Evolutionary conservation across 2,329 filamentous ascomycete genomes (phyloP), one percentile per base, ranked within the genome.

Genomic region (Diaporthe sp.): DNA sequence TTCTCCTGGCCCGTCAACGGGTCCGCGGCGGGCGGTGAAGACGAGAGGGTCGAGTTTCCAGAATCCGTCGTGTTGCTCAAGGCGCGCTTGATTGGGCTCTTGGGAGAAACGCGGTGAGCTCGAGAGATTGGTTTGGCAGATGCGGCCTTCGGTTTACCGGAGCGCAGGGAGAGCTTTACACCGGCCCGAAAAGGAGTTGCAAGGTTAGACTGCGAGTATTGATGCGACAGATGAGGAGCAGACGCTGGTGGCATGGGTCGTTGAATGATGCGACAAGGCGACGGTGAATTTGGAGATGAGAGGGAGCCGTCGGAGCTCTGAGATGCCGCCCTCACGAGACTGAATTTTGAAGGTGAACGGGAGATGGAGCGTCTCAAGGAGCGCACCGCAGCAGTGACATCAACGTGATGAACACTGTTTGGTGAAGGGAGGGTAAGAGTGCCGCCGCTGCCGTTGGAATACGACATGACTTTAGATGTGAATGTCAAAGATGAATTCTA

Each of bases 331-430:
- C 88, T 87, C 70, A 84, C 83, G 49, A 97, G 86, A 74, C 91
- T 89, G 83, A 97, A 96, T 84, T 97, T 98, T 44, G 96, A 98
- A 15, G 96, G 96, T n/a, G 96, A 98, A 80, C 95, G 91, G 75
- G 96, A 98, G 78, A 98, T 89, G 37, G 96, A 98, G 80, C 95
- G 94, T 78, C 96, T 91, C 75, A 98, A 88, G 81, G 95, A 94
- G 82, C 95, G 91, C 78, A 98, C 94, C 70, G 94, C 92, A 77
- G 94, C 93, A 72, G 82, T 82, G 78, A 95, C 92, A 86, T 98
- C 94, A 80, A 96, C 93, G 85, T 94, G 93, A 83, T 95, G 94
- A 77, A 92, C 91, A 81, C 94, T 92, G 65, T 94, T 96, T 75
- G 96, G 96, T 77, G 96, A 98, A 78, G 95, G 93, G 80, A 98